Conservation (phyloP, 2,329 filamentous ascomycete genomes). For the Pleoardoris graminearum region DNA sequence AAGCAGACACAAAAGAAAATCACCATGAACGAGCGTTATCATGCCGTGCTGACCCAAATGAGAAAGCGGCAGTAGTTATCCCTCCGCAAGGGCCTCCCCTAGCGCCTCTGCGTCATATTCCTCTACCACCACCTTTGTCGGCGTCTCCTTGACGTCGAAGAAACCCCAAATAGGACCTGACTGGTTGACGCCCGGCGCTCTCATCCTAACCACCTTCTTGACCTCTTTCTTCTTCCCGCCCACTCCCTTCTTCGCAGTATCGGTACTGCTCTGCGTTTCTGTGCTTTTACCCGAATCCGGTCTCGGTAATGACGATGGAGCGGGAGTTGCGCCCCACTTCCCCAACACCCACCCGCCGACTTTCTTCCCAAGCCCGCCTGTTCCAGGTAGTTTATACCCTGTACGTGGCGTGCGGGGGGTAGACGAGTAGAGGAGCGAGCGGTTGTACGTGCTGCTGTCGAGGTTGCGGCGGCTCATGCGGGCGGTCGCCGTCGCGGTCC, state of each 20-base stretch:
- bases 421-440: slow-evolving; percentile 52
- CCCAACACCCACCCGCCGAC: slow-evolving; percentile 69
- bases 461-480: slow-evolving; percentile 54
- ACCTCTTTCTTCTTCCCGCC: slow-evolving; percentile 11
- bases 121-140: slow-evolving; percentile 38
- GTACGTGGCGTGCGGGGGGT: slow-evolving; percentile 28
- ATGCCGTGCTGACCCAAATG: not conserved
- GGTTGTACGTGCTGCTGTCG: slow-evolving; percentile 59
- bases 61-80: not conserved
- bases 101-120: slow-evolving; percentile 46
- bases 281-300: slow-evolving; percentile 25
- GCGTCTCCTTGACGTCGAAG: slow-evolving; percentile 40
- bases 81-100: slow-evolving; percentile 41
- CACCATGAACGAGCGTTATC: not conserved
- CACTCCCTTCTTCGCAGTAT: slow-evolving; percentile 15
- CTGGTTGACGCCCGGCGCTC: slow-evolving; percentile 46
- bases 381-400: slow-evolving; percentile 35
- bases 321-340: slow-evolving; percentile 62
- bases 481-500: slow-evolving; percentile 52
- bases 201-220: slow-evolving; percentile 20
- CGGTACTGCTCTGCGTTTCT: slow-evolving; percentile 25
- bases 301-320: slow-evolving; percentile 19
- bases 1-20: not conserved
- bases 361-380: slow-evolving; percentile 52
- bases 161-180: slow-evolving; percentile 46